A percentile compares a stretch with the other conserved stretches of the same genome.
phyloP scores from a whole-genome alignment of 2,329 filamentous ascomycete species.

The Pseudogymnoascus sp. region DNA sequence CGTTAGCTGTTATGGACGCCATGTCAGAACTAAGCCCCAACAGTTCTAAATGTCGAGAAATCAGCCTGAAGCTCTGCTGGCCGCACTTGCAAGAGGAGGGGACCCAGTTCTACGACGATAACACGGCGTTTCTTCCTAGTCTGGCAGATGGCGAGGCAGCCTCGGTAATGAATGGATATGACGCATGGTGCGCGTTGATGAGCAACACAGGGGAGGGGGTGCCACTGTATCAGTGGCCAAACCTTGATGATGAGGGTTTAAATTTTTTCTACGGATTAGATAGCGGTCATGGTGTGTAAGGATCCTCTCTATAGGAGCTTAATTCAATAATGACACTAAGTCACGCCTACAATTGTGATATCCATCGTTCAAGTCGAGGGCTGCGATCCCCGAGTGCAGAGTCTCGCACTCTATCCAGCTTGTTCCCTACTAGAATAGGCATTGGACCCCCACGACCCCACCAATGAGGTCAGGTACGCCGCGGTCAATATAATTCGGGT shows the following conservation, averaged over 20 bases:
- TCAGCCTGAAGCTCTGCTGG: slow-evolving; percentile 15
- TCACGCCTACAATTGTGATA: background rate
- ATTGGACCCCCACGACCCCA: too few species aligned
- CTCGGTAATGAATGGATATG: slow-evolving; percentile 9
- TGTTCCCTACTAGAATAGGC: too few species aligned
- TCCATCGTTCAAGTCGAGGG: background rate
- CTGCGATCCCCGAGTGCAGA: too few species aligned
- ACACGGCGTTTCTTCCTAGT: slow-evolving; percentile 1
- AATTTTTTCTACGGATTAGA: slow-evolving; percentile 7
- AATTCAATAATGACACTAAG: background rate
- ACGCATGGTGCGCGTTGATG: slow-evolving; percentile 8
- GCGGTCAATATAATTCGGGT: too few species aligned
- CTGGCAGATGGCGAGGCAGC: slow-evolving; percentile 8
- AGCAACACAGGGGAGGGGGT: slow-evolving; percentile 1
- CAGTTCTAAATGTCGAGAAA: slow-evolving; percentile 14
- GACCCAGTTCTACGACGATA: slow-evolving; percentile 1
- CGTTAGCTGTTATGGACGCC: slow-evolving; percentile 14
- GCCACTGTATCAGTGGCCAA: slow-evolving; percentile 6
- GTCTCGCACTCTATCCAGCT: too few species aligned
- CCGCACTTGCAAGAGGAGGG: slow-evolving; percentile 11
- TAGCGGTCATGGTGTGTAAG: background rate
- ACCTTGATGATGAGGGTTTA: background rate
- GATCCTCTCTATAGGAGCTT: background rate
- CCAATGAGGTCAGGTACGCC: too few species aligned
- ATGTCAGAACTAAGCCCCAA: slow-evolving; percentile 13